Evolutionary conservation across 768 basidiomycete species (phyloP), one percentile per base, ranked within the genome.

Genomic region (Trametopsis cervina): DNA sequence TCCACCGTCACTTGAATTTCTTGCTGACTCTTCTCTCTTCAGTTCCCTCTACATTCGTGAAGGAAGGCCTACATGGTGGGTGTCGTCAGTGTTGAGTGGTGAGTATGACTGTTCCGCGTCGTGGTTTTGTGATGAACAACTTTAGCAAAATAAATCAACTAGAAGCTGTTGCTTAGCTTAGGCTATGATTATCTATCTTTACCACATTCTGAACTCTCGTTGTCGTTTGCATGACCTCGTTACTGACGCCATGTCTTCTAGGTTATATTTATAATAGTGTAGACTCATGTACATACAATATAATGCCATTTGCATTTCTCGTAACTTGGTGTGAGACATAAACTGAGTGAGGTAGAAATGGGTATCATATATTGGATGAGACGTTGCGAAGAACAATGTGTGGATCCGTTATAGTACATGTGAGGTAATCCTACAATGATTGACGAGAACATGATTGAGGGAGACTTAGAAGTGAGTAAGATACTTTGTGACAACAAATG

Each of bases 91-190:
- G n/a, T n/a, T n/a, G n/a, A n/a, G 4, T 35, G 38, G 11, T 20
- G 24, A 13, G 36, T 33, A 33, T 33, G 9, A 7, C 29, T 11
- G 2, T 42, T 20, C 45, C 17, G n/a, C n/a, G n/a, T n/a, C 36
- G 46, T 41, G 24, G 18, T 20, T 3, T 49, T 10, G 54, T 54
- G 78, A 80, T 75, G 75, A 80, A 49, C 56, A 52, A 63, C 59
- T 57, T 66, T 69, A n/a, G n/a, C n/a, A n/a, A 71, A 67, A 67
- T 76, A 61, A 69, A 83, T 84, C 83, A 83, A 86, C 84, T 87
- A 87, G 84, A 87, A 85, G 84, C 84, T 87, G 84, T 87, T 87
- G 65, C 78, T 83, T 79, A 87, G 80, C 78, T 72, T 71, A 60
- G 74, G 79, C 81, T 47, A 72, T 76, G 84, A 83, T 79, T 77